Percentiles rank a stretch among this genome's conserved stretches.
Conservation (phyloP, 352 stramenopile genomes). For the Phytophthora tubulina region DNA sequence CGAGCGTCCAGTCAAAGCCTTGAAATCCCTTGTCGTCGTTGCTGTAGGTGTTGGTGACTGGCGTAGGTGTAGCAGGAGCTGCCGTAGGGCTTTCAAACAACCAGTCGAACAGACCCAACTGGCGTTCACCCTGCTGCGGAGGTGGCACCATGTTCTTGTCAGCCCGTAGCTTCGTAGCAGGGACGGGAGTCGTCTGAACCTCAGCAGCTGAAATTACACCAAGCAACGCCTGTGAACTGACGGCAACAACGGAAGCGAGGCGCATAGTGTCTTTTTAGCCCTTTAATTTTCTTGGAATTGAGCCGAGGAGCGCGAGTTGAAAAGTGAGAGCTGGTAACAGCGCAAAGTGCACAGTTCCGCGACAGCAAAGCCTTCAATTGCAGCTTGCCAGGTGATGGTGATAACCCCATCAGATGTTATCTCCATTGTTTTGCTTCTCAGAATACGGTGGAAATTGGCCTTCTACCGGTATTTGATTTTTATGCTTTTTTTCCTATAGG, state of each 20-base stretch:
- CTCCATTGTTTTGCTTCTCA: no score
- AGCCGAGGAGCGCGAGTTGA: no score
- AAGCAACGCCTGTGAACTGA: background rate
- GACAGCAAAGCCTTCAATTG: no score
- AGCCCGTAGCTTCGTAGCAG: slow-evolving; percentile 5
- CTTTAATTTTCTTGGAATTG: no score
- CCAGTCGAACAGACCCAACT: slow-evolving; percentile 14
- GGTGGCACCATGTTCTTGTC: background rate
- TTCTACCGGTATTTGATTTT: no score
- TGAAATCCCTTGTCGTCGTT: background rate
- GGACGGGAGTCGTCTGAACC: background rate
- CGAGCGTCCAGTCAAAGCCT: no score
- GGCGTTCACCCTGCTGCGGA: background rate
- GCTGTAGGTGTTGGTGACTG: background rate
- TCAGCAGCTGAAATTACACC: slow-evolving; percentile 2
- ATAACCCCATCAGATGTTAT: no score
- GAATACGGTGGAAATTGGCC: no score
- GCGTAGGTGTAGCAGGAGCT: background rate
- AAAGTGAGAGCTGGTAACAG: no score
- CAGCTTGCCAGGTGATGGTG: no score
- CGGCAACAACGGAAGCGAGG: background rate
- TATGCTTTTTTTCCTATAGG: no score
- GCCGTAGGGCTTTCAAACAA: slow-evolving; percentile 8
- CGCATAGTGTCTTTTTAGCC: background rate
- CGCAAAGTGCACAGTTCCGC: no score